Conservation (phyloP, 1,284 basidiomycete species). For the Crucibulum parvulum region DNA sequence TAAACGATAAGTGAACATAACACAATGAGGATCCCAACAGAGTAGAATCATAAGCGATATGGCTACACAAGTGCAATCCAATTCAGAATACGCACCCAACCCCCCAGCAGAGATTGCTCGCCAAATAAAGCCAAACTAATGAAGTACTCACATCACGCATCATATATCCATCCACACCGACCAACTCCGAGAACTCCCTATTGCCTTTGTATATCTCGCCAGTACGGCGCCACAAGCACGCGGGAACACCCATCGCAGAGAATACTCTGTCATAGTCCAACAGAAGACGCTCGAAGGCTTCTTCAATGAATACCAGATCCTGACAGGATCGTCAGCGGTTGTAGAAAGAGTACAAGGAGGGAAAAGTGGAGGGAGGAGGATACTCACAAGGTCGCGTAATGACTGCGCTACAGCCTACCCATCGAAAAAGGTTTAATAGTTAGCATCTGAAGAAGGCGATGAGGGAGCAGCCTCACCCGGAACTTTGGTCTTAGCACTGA, state of each 20-base stretch:
- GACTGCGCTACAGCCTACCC: constrained; percentile 86
- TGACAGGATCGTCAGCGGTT: constrained; percentile 25
- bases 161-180: constrained; percentile 84
- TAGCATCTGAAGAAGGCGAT: constrained; percentile 49
- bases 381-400: constrained; percentile 82
- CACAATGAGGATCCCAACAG: no score
- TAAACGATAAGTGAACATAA: no score
- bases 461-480: constrained; percentile 79
- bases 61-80: no score
- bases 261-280: constrained; percentile 97
- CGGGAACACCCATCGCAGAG: constrained; percentile 95
- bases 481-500: constrained; percentile 95
- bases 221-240: constrained; percentile 95
- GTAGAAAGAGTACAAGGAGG: background rate
- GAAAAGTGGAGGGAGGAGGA: background rate
- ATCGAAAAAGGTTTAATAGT: background rate
- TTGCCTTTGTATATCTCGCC: constrained; percentile 99
- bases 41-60: no score
- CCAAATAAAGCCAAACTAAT: no score
- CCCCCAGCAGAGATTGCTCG: no score
- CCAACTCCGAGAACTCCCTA: constrained; percentile 90
- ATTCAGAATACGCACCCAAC: no score
- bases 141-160: constrained; percentile 71
- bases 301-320: constrained; percentile 98
- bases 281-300: constrained; percentile 94